These are phyloP conservation scores for Colletotrichum acutatum DNA, from an alignment of 2,329 filamentous ascomycete species.

Conservation along the genomic window DNA sequence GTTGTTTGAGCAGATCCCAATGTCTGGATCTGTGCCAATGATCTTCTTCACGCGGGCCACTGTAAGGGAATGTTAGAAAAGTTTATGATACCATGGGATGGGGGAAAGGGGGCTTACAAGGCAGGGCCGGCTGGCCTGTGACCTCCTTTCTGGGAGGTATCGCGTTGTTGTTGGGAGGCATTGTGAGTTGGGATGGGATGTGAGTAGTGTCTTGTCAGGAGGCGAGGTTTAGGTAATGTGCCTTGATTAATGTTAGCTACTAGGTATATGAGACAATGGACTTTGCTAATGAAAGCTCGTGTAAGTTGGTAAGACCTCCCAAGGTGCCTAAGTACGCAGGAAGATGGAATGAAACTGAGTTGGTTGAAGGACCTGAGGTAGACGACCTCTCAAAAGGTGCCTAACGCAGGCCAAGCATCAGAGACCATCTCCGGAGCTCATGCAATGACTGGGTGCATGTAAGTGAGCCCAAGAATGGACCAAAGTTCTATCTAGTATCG, in stretches of 20 bases:
- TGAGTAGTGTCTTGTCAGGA: not conserved
- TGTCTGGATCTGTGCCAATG: slow-evolving; percentile 87
- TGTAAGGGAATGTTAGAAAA: slow-evolving; percentile 49
- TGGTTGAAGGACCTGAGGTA: not conserved
- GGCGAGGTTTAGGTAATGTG: not conserved
- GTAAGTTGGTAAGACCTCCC: not conserved
- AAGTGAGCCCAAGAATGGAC: not conserved
- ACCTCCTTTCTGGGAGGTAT: slow-evolving; percentile 84
- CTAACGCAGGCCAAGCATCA: not conserved
- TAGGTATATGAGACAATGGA: slow-evolving; percentile 36
- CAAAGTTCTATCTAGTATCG: not conserved
- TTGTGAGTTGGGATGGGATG: slow-evolving; percentile 49
- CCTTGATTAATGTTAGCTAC: slow-evolving; percentile 11
- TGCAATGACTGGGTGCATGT: not conserved
- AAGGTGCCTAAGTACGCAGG: not conserved
- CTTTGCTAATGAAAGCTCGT: slow-evolving; percentile 13
- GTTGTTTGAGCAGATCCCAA: slow-evolving; percentile 88
- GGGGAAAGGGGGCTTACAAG: slow-evolving; percentile 67
- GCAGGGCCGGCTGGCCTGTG: slow-evolving; percentile 86
- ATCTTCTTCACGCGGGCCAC: slow-evolving; percentile 98
- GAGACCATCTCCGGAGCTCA: not conserved
- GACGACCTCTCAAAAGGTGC: not conserved
- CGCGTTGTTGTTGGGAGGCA: slow-evolving; percentile 92
- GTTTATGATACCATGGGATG: not conserved
- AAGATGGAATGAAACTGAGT: not conserved